These are phyloP conservation scores for Phaeoacremonium minimum DNA, from an alignment of 2,329 filamentous ascomycete species.

Conservation along the genomic window DNA sequence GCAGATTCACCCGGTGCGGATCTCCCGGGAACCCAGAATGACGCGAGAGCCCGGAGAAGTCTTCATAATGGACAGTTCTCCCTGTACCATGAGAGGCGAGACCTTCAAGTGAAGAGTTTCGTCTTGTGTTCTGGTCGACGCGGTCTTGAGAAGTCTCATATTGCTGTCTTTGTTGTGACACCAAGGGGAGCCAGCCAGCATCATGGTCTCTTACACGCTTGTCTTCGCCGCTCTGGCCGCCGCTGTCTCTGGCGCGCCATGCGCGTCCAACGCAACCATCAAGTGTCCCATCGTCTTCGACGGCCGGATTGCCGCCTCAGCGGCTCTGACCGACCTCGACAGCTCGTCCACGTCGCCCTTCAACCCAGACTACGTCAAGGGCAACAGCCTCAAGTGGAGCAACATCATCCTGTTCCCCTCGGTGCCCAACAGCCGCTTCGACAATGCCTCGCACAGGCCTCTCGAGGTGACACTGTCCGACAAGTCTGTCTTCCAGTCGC, in stretches of 20 bases:
- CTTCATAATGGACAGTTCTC: no score
- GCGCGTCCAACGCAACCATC: constrained; percentile 9
- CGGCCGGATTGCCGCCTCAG: constrained; percentile 23
- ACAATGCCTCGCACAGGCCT: constrained; percentile 25
- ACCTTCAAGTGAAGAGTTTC: no score
- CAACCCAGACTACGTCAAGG: constrained; percentile 31
- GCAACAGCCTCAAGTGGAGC: constrained; percentile 26
- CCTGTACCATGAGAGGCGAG: no score
- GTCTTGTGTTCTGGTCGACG: no score
- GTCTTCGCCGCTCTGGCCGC: no score
- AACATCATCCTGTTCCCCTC: constrained; percentile 28
- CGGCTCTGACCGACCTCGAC: constrained; percentile 24
- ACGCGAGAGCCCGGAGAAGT: no score
- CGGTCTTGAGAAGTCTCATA: no score
- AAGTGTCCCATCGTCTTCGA: constrained; percentile 30
- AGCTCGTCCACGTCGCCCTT: constrained; percentile 22
- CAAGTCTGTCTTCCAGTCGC: constrained; percentile 37
- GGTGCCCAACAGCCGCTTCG: constrained; percentile 27
- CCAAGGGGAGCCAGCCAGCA: no score
- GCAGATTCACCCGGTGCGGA: no score
- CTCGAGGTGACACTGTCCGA: constrained; percentile 40
- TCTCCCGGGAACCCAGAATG: no score
- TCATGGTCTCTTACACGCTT: no score
- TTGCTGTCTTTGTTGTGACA: no score
- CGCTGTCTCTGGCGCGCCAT: not conserved